A percentile compares a stretch with the other conserved stretches of the same genome.
Conservation (phyloP, 805 yeast genomes). For the Starmerella scarabaei region DNA sequence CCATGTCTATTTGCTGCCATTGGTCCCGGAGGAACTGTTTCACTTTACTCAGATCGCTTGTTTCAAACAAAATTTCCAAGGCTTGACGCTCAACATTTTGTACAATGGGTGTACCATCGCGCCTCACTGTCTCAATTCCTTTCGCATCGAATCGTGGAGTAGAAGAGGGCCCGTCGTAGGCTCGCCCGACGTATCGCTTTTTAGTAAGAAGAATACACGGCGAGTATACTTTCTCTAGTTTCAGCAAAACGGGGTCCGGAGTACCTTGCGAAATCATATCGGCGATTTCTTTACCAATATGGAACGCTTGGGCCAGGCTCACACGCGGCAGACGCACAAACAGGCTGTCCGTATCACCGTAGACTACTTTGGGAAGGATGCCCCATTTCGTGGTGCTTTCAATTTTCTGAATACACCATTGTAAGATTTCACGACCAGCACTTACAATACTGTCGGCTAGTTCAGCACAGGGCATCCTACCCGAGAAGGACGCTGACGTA, state of each 20-base stretch:
- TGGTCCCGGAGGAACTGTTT: slow-evolving; percentile 52
- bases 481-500: slow-evolving; percentile 86
- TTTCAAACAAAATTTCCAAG: slow-evolving; percentile 55
- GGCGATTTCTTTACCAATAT: slow-evolving; percentile 60
- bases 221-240: slow-evolving; percentile 85
- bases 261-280: slow-evolving; percentile 45
- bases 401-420: slow-evolving; percentile 54
- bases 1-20: slow-evolving; percentile 52
- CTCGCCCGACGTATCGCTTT: slow-evolving; percentile 82
- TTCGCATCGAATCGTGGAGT: slow-evolving; percentile 79
- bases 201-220: slow-evolving; percentile 75
- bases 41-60: slow-evolving; percentile 56
- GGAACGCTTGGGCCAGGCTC: slow-evolving; percentile 62
- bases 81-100: slow-evolving; percentile 66
- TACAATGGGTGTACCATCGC: slow-evolving; percentile 92
- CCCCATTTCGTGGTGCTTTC: slow-evolving; percentile 53
- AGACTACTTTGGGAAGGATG: slow-evolving; percentile 66
- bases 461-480: slow-evolving; percentile 94
- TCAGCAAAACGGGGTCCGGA: slow-evolving; percentile 70
- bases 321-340: slow-evolving; percentile 85
- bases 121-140: slow-evolving; percentile 85
- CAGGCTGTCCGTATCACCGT: slow-evolving; percentile 92
- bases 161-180: slow-evolving; percentile 41
- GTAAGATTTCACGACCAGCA: slow-evolving; percentile 75
- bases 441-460: slow-evolving; percentile 90